Base-by-base conservation (phyloP, 805 yeast genomes). In the Metschnikowia chrysomelidarum region DNA sequence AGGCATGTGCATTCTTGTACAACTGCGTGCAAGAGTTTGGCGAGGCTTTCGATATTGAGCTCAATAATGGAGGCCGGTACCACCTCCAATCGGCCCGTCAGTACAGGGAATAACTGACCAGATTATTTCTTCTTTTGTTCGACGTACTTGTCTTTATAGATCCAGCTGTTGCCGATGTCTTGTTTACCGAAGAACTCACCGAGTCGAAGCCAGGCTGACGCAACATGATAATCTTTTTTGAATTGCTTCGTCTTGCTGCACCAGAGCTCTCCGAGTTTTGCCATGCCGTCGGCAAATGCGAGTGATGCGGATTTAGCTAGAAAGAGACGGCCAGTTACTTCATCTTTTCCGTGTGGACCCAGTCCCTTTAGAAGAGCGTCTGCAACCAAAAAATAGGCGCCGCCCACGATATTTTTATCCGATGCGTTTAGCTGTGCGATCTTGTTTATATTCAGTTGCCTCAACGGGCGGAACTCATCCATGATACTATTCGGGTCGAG, bases 101-200 rank as follows among this genome's bases (percentile, higher is more conserved):
- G 12, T 35, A 19, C 12, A 27, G n/a, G 4, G 19, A 21, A 24
- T 13, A 14, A 8, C 15, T 22, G 19, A 17, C 7, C 8, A 15
- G 19, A 21, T 36, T 21, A 41, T 32, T 38, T 25, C 31, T 37
- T 40, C 32, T 36, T 39, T 27, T 25, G 44, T 20, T 35, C 42
- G 41, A 41, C 54, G 50, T 83, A 82, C 62, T 82, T 82, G 30
- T 76, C 77, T 56, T 80, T 82, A 60, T 81, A 77, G 22, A 82
- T 80, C 91, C 91, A 83, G 41, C 79, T 75, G 38, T 81, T 78
- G 0, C 88, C 89, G 17, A 79, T 72, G 36, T 79, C 59, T 44
- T 69, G 72, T 15, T 72, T 73, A 3, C 88, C 88, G 44, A 71
- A 69, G 19, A 69, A 60, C 34, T 79, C 87, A 11, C 86, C 82